phyloP scores from a whole-genome alignment of 2,329 filamentous ascomycete species.

The Paecilomyces variotii region DNA sequence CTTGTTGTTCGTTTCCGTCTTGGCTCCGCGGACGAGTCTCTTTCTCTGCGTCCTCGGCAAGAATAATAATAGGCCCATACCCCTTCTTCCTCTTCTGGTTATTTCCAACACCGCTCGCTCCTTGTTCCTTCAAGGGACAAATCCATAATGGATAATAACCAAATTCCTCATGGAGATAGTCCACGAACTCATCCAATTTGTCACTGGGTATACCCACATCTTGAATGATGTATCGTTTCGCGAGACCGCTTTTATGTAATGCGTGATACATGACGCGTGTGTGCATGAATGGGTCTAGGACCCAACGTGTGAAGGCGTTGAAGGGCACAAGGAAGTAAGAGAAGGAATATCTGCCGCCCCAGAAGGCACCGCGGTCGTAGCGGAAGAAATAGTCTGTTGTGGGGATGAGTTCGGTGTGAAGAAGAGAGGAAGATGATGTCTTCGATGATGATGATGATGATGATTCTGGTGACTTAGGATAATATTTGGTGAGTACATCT shows the following conservation, averaged over 20 bases:
- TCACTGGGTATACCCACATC: slow-evolving; percentile 53
- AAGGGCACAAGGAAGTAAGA: slow-evolving; percentile 55
- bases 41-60: neutral
- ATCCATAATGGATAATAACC: slow-evolving; percentile 53
- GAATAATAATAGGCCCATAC: too few relatives aligned
- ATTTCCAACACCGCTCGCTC: slow-evolving; percentile 1
- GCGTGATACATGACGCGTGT: slow-evolving; percentile 57
- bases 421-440: neutral
- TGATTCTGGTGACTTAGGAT: too few relatives aligned
- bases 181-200: slow-evolving; percentile 44
- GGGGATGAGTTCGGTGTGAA: slow-evolving; percentile 14
- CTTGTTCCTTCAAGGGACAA: slow-evolving; percentile 39
- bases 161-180: slow-evolving; percentile 41
- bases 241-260: slow-evolving; percentile 50
- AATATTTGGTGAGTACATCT: slow-evolving; percentile 13
- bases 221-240: slow-evolving; percentile 53
- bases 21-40: neutral
- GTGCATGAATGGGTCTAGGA: slow-evolving; percentile 54
- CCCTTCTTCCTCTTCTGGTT: too few relatives aligned
- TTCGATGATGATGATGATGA: neutral
- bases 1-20: neutral
- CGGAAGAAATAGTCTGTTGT: slow-evolving; percentile 32
- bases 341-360: slow-evolving; percentile 55
- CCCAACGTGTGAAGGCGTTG: slow-evolving; percentile 49
- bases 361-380: slow-evolving; percentile 58